These are phyloP conservation scores for Alternaria sp. DNA, from an alignment of 2,329 filamentous ascomycete genomes.

Conservation along the genomic window DNA sequence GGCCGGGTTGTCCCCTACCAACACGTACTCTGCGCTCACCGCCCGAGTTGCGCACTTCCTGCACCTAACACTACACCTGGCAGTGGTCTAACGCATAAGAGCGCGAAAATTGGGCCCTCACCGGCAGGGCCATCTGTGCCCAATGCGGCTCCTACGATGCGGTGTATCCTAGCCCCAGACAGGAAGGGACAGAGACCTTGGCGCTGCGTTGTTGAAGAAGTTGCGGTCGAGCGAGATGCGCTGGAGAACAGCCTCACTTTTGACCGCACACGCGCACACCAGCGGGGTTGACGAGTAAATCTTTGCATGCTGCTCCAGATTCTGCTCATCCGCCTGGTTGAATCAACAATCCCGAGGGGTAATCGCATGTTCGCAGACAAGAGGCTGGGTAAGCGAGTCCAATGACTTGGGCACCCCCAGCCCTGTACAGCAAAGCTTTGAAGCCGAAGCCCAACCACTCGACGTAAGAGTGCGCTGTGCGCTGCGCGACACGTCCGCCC, in stretches of 20 bases:
- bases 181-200: conserved; percentile 15
- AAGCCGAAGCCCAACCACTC: conserved; percentile 35
- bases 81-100: conserved; percentile 22
- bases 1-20: conserved; percentile 18
- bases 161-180: conserved; percentile 18
- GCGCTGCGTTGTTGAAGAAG: conserved; percentile 20
- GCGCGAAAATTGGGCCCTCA: conserved; percentile 28
- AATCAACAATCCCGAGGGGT: conserved; percentile 7
- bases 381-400: conserved; percentile 31
- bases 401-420: conserved; percentile 32
- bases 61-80: conserved; percentile 18
- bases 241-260: conserved; percentile 22
- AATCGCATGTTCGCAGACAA: conserved; percentile 26
- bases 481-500: conserved; percentile 21
- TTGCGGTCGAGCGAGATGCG: conserved; percentile 23
- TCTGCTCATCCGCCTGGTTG: background rate
- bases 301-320: background rate
- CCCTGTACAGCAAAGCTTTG: conserved; percentile 24
- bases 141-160: conserved; percentile 21
- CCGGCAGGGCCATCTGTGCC: conserved; percentile 23
- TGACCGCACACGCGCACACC: background rate
- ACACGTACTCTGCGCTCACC: conserved; percentile 21
- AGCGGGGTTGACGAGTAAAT: background rate
- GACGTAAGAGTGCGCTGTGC: conserved; percentile 29
- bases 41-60: conserved; percentile 8